Evolutionary conservation across 345 rosid genomes (phyloP), one percentile per base, ranked within the genome.

Genomic region (Eucalyptus erythrocorys): DNA sequence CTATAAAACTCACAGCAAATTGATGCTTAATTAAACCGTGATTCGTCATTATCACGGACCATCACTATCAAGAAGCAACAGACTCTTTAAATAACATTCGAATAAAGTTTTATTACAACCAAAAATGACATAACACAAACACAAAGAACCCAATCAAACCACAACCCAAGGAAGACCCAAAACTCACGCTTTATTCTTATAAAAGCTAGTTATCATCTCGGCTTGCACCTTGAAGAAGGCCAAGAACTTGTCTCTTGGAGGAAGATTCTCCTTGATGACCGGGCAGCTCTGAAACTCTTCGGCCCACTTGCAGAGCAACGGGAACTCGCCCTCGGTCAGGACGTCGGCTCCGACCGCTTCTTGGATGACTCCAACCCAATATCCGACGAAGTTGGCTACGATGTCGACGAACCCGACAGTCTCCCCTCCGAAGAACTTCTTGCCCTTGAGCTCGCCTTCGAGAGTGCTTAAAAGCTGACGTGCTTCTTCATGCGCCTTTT

Each of bases 371-470:
- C 87, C 89, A 21, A 90, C 8, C 96, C 97, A 95, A 85, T 66
- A 87, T 10, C 89, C 92, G 55, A 93, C 27, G 86, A 93, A 91
- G 89, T 57, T 90, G 27, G 93, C 95, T 11, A 61, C 94, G 43
- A 95, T 93, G 86, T 95, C 98, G 49, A 95, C 95, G 47, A 92
- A 49, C 22, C 96, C 96, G 49, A 94, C 91, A 9, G 45, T 92
- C 26, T 95, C 95, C 51, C 96, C 95, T 50, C 96, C 96, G 10
- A 95, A 93, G 91, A 93, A 93, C 79, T 5, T 94, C 88, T 92
- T 94, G 55, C 91, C 91, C n/a, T 88, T 89, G 45, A 95, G 94
- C 90, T 95, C 95, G 43, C 91, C 89, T 88, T 94, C 98, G 1
- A 95, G 92, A 6, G n/a, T 40, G 90, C 88, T 92, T 68, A 96